phyloP scores from a whole-genome alignment of 2,329 filamentous ascomycete species.

The Fusarium luffae region DNA sequence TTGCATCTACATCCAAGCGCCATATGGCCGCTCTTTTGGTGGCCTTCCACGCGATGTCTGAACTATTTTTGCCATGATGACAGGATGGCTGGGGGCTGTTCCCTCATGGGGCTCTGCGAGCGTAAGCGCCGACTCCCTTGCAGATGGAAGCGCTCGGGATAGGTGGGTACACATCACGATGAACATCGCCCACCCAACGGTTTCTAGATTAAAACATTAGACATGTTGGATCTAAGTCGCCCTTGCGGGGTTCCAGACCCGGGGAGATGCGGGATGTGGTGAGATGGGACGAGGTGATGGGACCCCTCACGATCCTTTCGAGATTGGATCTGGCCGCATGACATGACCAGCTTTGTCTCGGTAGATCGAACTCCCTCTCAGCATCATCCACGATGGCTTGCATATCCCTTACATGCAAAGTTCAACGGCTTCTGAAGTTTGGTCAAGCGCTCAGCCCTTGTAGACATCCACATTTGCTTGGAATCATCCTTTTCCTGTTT shows the following conservation, averaged over 20 bases:
- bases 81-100: conserved; percentile 29
- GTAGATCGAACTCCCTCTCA: conserved; percentile 32
- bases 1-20: conserved; percentile 35
- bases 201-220: conserved; percentile 20
- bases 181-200: conserved; percentile 35
- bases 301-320: conserved; percentile 28
- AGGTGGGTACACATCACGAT: conserved; percentile 38
- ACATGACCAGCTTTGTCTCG: conserved; percentile 30
- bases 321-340: conserved; percentile 36
- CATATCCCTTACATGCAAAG: conserved; percentile 39
- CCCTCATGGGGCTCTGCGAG: conserved; percentile 34
- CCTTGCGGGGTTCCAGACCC: conserved; percentile 24
- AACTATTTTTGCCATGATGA: conserved; percentile 43
- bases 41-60: conserved; percentile 20
- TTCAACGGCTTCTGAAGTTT: conserved; percentile 30
- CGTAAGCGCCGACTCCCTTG: conserved; percentile 45
- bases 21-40: conserved; percentile 12
- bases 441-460: conserved; percentile 32
- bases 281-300: conserved; percentile 19
- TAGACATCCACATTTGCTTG: conserved; percentile 18
- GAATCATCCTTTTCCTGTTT: conserved; percentile 13
- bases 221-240: conserved; percentile 32
- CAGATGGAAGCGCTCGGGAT: conserved; percentile 38
- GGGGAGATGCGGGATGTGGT: conserved; percentile 19
- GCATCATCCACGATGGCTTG: conserved; percentile 32